Evolutionary conservation across 31 red algal genomes (phyloP).

Genomic region (Odonthalia washingtoniensis): DNA sequence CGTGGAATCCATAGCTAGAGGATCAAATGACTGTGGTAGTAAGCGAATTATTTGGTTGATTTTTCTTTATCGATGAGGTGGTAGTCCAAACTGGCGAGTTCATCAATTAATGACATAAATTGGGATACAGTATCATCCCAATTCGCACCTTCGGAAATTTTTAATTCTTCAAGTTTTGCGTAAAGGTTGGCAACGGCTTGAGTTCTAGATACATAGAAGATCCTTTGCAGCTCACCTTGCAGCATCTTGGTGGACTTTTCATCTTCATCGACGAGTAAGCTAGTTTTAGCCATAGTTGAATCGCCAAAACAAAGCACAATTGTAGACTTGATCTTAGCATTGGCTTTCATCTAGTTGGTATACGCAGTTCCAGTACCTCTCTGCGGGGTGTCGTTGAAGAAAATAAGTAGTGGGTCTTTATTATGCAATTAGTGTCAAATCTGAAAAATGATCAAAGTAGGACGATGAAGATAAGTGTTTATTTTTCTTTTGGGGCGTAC

Average conservation of each 20-base stretch:
- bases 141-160: neutral
- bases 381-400: neutral
- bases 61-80: neutral
- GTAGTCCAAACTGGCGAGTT: neutral
- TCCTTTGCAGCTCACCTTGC: neutral
- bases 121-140: neutral
- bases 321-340: neutral
- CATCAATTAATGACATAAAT: too few species aligned
- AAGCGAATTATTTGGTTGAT: neutral
- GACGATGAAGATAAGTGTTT: too few species aligned
- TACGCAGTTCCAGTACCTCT: neutral
- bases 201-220: neutral
- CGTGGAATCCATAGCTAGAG: neutral
- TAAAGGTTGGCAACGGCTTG: too few species aligned
- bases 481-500: too few species aligned
- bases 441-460: too few species aligned
- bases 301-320: neutral
- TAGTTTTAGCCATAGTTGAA: neutral
- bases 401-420: neutral
- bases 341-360: neutral
- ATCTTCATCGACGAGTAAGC: neutral
- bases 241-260: neutral
- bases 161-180: neutral
- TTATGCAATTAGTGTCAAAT: too few species aligned
- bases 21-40: neutral